phyloP scores from a whole-genome alignment of 2,329 filamentous ascomycete genomes.

The Lachnellula arida region DNA sequence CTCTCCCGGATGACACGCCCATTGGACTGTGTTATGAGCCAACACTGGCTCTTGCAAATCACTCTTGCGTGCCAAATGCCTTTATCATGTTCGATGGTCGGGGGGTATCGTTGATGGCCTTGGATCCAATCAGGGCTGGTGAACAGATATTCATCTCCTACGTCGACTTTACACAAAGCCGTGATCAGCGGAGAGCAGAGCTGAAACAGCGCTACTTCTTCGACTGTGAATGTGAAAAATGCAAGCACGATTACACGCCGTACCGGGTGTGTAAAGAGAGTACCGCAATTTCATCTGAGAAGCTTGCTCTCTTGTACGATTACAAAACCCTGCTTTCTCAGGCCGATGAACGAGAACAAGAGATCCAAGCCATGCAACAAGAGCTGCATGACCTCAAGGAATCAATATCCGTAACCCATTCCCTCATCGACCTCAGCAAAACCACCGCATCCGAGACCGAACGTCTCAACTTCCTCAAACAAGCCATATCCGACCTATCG shows the following conservation, averaged over 20 bases:
- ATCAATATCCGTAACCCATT: not conserved
- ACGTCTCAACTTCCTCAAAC: not conserved
- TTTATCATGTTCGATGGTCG: slow-evolving; percentile 51
- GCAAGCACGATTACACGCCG: slow-evolving; percentile 12
- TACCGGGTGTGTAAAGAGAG: slow-evolving; percentile 13
- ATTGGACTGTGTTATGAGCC: slow-evolving; percentile 54
- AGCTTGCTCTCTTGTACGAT: slow-evolving; percentile 3
- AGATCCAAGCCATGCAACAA: not conserved
- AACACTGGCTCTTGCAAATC: slow-evolving; percentile 49
- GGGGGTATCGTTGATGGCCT: slow-evolving; percentile 46
- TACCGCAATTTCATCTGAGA: not conserved
- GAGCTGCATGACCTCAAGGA: not conserved
- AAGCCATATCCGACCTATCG: not conserved
- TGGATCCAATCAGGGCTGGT: slow-evolving; percentile 43
- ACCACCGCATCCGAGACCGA: not conserved
- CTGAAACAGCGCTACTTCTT: slow-evolving; percentile 26
- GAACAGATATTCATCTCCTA: slow-evolving; percentile 60
- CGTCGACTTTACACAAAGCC: slow-evolving; percentile 41
- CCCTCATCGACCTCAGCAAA: not conserved
- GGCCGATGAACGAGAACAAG: not conserved
- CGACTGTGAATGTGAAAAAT: slow-evolving; percentile 23
- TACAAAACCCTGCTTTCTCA: not conserved
- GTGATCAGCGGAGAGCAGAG: slow-evolving; percentile 9
- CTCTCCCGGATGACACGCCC: slow-evolving; percentile 47
- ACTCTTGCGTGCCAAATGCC: slow-evolving; percentile 58